Evolutionary conservation across 2,329 filamentous ascomycete genomes (phyloP).

Genomic region (Byssochlamys sp.): DNA sequence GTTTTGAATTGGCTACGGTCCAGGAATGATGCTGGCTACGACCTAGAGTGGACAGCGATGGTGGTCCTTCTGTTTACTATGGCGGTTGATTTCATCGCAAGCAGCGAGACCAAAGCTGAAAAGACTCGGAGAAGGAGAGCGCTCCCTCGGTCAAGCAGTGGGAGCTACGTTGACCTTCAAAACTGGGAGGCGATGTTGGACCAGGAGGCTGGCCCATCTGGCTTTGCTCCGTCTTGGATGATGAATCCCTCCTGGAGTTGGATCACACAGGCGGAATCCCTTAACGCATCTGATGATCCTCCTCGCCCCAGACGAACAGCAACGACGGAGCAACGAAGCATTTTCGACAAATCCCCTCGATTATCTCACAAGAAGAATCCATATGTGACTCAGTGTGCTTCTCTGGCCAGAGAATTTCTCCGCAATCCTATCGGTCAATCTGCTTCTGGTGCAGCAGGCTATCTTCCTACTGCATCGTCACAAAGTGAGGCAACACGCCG

Average conservation of each 20-base stretch:
- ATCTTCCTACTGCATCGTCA: slow-evolving; percentile 53
- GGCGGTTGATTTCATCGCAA: slow-evolving; percentile 50
- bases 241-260: slow-evolving; percentile 60
- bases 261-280: slow-evolving; percentile 50
- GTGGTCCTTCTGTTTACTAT: slow-evolving; percentile 55
- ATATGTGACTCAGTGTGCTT: slow-evolving; percentile 41
- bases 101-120: slow-evolving; percentile 23
- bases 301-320: slow-evolving; percentile 11
- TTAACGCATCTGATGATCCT: slow-evolving; percentile 17
- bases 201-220: slow-evolving; percentile 34
- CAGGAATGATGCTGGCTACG: slow-evolving; percentile 38
- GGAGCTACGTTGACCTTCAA: slow-evolving; percentile 34
- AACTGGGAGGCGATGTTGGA: slow-evolving; percentile 43
- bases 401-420: slow-evolving; percentile 57
- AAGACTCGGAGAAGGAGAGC: slow-evolving; percentile 33
- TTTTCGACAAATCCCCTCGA: slow-evolving; percentile 4
- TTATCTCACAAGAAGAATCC: slow-evolving; percentile 29
- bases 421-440: slow-evolving; percentile 49
- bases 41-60: slow-evolving; percentile 61
- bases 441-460: slow-evolving; percentile 48
- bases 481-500: slow-evolving; percentile 48
- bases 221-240: slow-evolving; percentile 39
- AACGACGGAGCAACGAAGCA: slow-evolving; percentile 13
- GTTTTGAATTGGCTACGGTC: slow-evolving; percentile 57
- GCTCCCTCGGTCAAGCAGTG: slow-evolving; percentile 43